Evolutionary conservation across 345 rosid genomes (phyloP), one percentile per base, ranked within the genome.

Genomic region (Mangifera indica): DNA sequence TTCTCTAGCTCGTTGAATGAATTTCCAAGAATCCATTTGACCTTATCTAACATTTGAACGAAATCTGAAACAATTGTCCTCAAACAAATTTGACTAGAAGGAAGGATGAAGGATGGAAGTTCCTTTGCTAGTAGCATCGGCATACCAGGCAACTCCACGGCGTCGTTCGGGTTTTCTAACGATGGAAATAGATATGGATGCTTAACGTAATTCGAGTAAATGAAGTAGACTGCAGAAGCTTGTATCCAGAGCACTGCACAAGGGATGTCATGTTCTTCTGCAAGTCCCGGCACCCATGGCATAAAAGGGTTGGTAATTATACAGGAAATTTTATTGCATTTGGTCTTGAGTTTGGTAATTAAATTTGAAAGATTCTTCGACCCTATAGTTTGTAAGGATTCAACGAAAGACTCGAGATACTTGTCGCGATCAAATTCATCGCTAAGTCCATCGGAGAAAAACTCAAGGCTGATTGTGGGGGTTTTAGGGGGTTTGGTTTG

Each of bases 241-340:
- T 87, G 84, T 44, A 84, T 83, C 95, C 92, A 89, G 1, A 86
- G 87, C 48, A 83, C 46, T 7, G 85, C 85, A 63, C 82, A 81
- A 49, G 90, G 88, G 58, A 87, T 83, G 17, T 72, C 75, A 65
- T 63, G 75, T 17, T 81, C 51, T 10, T 48, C 72, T 0, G 90
- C 89, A 63, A 85, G 77, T 8, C 71, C 74, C 0, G 85, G 54
- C 11, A 79, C 86, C 92, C 92, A 88, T 25, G 92, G 85, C 60
- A 84, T 22, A 59, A 88, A 88, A 0, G 89, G 87, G 24, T 34
- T 78, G 24, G 69, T 48, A 51, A 87, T 69, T 21, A 86, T 55
- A 26, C 86, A 86, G 17, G 80, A 76, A 32, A 68, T 67, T 61
- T 71, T 64, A 6, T 49, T 78, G 20, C 69, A 59, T 0, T 56